Evolutionary conservation across 108 stramenopile species (phyloP), one percentile per base, ranked within the genome.

Genomic region (Asterionellopsis glacialis): DNA sequence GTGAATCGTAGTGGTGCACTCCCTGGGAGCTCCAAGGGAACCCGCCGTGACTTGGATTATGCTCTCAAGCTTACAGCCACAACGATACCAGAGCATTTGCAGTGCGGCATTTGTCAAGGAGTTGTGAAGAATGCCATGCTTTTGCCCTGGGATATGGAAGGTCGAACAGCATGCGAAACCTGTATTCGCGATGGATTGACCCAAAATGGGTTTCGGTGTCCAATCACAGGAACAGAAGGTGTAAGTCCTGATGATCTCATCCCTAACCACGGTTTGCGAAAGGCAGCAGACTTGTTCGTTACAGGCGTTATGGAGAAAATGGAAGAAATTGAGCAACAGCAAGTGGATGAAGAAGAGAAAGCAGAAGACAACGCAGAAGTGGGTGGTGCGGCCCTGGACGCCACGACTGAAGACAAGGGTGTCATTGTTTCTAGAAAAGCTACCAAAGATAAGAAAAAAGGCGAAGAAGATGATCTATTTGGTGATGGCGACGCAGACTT

Each of bases 171-270:
- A 12, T 88, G 87, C 57, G 91, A 92, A 70, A 64, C 62, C 18
- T 92, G 87, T 60, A 92, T 92, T 63, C 81, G 91, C 14, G 85
- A 88, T 71, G 87, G 76, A 1, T 59, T 92, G 21, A 69, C 85
- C 0, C 70, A 87, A 57, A 85, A 79, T 67, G 87, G 87, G 48
- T 92, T 81, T 75, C 79, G 74, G 39, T 87, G 85, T 68, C 91
- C 91, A 6, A 59, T 92, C 45, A 92, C 91, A 14, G 91, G 91
- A 13, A 68, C 57, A 39, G 91, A 92, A 48, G 87, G 87, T 1
- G 87, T 92, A 9, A 83, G 82, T 62, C 87, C 91, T 3, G 91
- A 92, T 65, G 91, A 92, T 57, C 64, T 92, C 22, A 73, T 88
- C 39, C 73, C 83, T 5, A 92, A 92, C 65, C 67, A 74, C 11